Base-by-base conservation (phyloP, 768 basidiomycete genomes). In the Boletus insuetus region DNA sequence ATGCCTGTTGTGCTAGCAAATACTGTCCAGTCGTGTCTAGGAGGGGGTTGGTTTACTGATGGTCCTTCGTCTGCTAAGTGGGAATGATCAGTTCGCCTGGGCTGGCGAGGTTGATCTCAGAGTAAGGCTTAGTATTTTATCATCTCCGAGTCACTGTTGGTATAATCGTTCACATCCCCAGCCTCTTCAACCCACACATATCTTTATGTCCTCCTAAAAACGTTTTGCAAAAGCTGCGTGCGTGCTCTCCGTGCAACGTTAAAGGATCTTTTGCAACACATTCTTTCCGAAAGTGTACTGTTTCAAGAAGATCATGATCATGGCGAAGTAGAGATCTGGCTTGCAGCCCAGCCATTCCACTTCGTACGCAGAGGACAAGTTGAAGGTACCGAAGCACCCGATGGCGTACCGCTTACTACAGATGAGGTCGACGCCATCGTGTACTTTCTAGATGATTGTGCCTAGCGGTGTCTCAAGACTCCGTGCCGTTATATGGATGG, bases 401-500 rank as follows among this genome's bases (percentile, higher is more conserved):
- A 87, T 54, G 81, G 78, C 3, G 71, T 78, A 0, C 66, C 74
- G 6, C 73, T 87, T n/a, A n/a, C n/a, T 20, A 75, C 74, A 2
- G 82, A 82, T 43, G 89, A 87, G 71, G 74, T 75, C 12, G 77
- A 79, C 7, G 75, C 77, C 41, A 81, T 86, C 29, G 73, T 88
- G n/a, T 54, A 70, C 0, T 93, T 97, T 73, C 62, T 97, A 12
- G 95, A 98, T 59, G 92, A 94, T 48, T 96, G 93, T 64, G 77
- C 89, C 3, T 86, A 88, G 54, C 79, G 91, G 16, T 94, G 87
- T 61, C 65, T 87, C 58, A 92, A 89, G 69, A 88, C 87, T 3
- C 91, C 93, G 0, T 90, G 94, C 67, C 81, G 83, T 29, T 98
- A 96, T 66, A 77, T 96, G 50, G 94, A 97, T 83, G 20, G 52